Evolutionary conservation across 2,329 filamentous ascomycete species (phyloP).

Genomic region (Fusarium praegraminearum): DNA sequence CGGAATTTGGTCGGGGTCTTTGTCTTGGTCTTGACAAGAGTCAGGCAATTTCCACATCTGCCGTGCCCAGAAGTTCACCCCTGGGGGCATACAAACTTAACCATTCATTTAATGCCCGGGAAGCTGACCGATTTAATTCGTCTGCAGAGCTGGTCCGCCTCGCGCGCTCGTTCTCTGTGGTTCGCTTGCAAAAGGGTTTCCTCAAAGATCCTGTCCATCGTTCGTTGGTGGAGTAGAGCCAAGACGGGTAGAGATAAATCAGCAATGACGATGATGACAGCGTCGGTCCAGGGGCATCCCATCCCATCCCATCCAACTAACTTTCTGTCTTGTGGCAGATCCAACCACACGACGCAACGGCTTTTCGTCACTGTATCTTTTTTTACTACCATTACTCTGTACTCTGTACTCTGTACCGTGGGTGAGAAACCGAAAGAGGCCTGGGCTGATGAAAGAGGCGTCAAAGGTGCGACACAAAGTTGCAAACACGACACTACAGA

Average conservation of each 20-base stretch:
- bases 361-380: neutral
- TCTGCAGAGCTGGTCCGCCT: slow-evolving; percentile 3
- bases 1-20: neutral
- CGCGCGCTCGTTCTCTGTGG: slow-evolving; percentile 8
- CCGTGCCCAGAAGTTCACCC: slow-evolving; percentile 30
- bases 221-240: slow-evolving; percentile 32
- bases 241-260: slow-evolving; percentile 34
- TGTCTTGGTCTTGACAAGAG: slow-evolving; percentile 23
- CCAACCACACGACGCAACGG: neutral
- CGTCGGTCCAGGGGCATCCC: slow-evolving; percentile 28
- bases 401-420: neutral
- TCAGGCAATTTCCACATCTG: slow-evolving; percentile 38
- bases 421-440: slow-evolving; percentile 5
- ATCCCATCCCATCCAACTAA: neutral
- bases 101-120: slow-evolving; percentile 3
- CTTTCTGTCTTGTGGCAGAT: slow-evolving; percentile 2
- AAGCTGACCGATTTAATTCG: slow-evolving; percentile 9
- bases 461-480: slow-evolving; percentile 22
- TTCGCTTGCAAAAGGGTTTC: slow-evolving; percentile 6
- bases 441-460: slow-evolving; percentile 32
- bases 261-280: slow-evolving; percentile 42
- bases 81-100: slow-evolving; percentile 20
- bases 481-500: slow-evolving; percentile 21
- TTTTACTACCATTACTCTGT: too few species aligned
- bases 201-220: slow-evolving; percentile 16